Evolutionary conservation across 257 asterid genomes (phyloP).

Genomic region (Nicotiana tabacum): DNA sequence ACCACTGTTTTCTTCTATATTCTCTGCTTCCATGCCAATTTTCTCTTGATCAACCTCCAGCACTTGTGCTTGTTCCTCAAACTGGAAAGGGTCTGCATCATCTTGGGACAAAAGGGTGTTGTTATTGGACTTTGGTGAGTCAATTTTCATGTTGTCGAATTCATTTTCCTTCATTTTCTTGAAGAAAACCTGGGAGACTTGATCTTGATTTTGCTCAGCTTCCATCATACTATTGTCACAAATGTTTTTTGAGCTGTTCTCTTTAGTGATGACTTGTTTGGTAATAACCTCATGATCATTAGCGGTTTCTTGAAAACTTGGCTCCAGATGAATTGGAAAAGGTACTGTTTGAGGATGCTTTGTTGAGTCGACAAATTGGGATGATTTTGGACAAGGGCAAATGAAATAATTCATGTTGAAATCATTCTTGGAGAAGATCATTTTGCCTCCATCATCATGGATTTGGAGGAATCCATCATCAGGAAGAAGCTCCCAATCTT

Average conservation of each 20-base stretch:
- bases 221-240: background rate
- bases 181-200: conserved; percentile 61
- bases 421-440: conserved; percentile 22
- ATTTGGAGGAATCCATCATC: conserved; percentile 67
- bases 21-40: background rate
- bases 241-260: conserved; percentile 4
- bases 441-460: conserved; percentile 47
- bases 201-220: conserved; percentile 39
- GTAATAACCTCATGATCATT: conserved; percentile 10
- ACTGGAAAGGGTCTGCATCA: conserved; percentile 27
- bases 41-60: conserved; percentile 11
- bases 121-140: conserved; percentile 49
- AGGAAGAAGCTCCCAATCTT: conserved; percentile 82
- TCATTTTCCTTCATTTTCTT: conserved; percentile 62
- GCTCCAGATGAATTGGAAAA: conserved; percentile 18
- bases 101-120: conserved; percentile 22
- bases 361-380: conserved; percentile 32
- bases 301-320: background rate
- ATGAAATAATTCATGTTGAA: conserved; percentile 15
- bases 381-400: conserved; percentile 9
- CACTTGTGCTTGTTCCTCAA: conserved; percentile 27
- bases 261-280: background rate
- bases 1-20: conserved; percentile 10
- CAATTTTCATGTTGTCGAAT: conserved; percentile 72
- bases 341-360: conserved; percentile 21